Percentiles rank a stretch among this genome's conserved stretches.
phyloP scores from a whole-genome alignment of 2,329 filamentous ascomycete genomes.

The Beauveria sp. region DNA sequence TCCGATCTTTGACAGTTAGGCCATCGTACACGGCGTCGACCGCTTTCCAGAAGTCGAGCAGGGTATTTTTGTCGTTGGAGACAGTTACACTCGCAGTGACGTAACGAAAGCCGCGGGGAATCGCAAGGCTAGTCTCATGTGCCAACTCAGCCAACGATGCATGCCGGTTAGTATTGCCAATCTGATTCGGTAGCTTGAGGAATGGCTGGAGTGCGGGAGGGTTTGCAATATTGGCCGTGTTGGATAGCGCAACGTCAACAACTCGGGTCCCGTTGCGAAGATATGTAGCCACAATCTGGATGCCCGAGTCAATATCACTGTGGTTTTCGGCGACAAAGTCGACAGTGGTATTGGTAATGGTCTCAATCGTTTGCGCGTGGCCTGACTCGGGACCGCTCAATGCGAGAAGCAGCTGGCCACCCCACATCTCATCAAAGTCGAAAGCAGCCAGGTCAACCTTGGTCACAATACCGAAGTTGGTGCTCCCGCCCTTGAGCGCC shows the following conservation, averaged over 20 bases:
- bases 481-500: constrained; percentile 39
- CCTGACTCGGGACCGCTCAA: neutral
- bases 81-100: constrained; percentile 14
- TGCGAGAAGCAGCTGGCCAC: constrained; percentile 10
- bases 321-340: constrained; percentile 10
- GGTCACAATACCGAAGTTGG: constrained; percentile 36
- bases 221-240: constrained; percentile 11
- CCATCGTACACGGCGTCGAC: constrained; percentile 11
- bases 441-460: constrained; percentile 21
- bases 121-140: constrained; percentile 10
- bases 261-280: constrained; percentile 9
- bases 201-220: constrained; percentile 9
- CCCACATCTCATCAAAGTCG: constrained; percentile 15
- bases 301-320: constrained; percentile 2
- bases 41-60: constrained; percentile 11
- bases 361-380: constrained; percentile 6
- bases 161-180: constrained; percentile 3
- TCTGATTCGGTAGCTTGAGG: constrained; percentile 12
- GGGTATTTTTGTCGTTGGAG: constrained; percentile 10
- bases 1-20: constrained; percentile 11
- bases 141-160: constrained; percentile 12
- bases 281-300: constrained; percentile 11
- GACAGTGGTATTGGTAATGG: constrained; percentile 1
- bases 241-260: constrained; percentile 6
- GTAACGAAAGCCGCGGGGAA: constrained; percentile 14